Evolutionary conservation across 352 stramenopile genomes (phyloP), one percentile per base, ranked within the genome.

Genomic region (Globisporangium paddicum): DNA sequence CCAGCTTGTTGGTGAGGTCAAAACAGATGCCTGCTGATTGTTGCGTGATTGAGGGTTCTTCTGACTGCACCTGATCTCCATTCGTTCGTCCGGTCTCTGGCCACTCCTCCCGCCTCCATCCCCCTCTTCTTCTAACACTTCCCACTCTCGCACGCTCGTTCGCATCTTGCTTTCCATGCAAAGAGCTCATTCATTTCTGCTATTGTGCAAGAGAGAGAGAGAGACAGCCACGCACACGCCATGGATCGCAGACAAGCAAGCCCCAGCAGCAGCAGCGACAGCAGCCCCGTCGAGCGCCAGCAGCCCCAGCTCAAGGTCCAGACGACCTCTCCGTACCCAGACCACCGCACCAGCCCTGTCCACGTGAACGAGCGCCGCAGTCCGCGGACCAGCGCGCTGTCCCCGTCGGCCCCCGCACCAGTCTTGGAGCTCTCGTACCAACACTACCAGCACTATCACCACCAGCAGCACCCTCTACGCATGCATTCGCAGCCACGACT

Each of bases 71-170:
- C 41, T 54, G 47, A 26, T 54, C 41, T n/a, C 28, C 47, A 28
- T n/a, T 10, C 23, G 16, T 54, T 54, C 47, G 47, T 54, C 18
- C 28, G 5, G 19, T 41, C 46, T 52, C 46, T 54, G 38, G 10
- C 28, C n/a, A n/a, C n/a, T n/a, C 47, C 16, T 18, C 19, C 1
- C 10, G 4, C 7, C 26, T 58, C 51, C 38, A 57, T 57, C 26
- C 52, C 38, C 52, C 51, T 47, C 52, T 58, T 58, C 52, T 50
- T 58, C 52, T 58, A 58, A 58, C 52, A 58, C 10, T 32, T 40
- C 52, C 30, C 51, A 48, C 34, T 57, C 47, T 41, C n/a, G 21
- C 25, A 37, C 51, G 51, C 52, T 58, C 52, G 52, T 58, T 19
- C 38, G 38, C 52, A 58, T n/a, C 18, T 30, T 25, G 45, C 25